Base-by-base conservation (phyloP, 257 asterid genomes). In the Solanum sitiens region DNA sequence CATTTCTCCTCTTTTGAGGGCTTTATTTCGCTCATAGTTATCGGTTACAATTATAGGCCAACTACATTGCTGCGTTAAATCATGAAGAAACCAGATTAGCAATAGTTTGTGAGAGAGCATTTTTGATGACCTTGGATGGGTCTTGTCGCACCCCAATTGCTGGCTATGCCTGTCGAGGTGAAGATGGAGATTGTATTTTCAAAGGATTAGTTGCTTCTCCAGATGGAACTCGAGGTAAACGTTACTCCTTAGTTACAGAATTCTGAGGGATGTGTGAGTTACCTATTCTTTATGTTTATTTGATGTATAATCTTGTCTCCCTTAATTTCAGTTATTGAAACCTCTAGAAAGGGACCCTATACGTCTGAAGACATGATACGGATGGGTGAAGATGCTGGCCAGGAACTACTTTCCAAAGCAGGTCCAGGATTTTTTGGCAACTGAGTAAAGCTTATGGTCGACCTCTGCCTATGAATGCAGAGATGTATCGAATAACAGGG, bases 41-140 rank as follows among this genome's bases (percentile, higher is more conserved):
- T 72, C 59, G 20, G 27, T 47, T 63, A 65, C 77, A 61, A 89
- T 44, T 89, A 89, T 90, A 96, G 99, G 95, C 95, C 86, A 91
- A 89, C 70, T 97, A 90, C 93, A 87, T 96, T 59, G 95, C 99
- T n/a, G 90, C 94, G 8, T 90, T 95, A 89, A 96, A 95, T 90
- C 98, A 95, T n/a, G 99, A 96, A 92, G 98, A 96, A 45, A 96
- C 99, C 18, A 94, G 99, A 92, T 89, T 95, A 89, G 99, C 99
- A 16, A 90, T 96, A 65, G 89, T 93, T 6, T 95, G 98, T 71
- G 98, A 96, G 94, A 95, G 99, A 90, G 98, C 98, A 59, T 96
- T 96, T 91, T 93, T 96, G 3, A 93, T 88, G 89, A 91, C 93
- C 74, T 88, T 96, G 76, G 99, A 96, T 76, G 99, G 99, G 44